Base-by-base conservation (phyloP, 2,329 filamentous ascomycete genomes). In the Xylariaceae sp. region DNA sequence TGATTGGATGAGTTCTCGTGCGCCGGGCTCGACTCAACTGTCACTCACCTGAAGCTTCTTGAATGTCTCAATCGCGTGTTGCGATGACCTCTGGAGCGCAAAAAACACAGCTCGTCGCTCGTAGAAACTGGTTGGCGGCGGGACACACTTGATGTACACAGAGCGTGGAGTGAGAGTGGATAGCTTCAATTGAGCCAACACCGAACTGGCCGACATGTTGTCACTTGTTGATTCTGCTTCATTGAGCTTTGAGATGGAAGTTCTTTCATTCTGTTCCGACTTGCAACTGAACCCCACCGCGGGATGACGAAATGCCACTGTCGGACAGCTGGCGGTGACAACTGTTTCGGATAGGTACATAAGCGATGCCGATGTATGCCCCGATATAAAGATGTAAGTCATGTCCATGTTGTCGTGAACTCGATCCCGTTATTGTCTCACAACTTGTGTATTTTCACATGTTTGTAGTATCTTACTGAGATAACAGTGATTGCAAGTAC, bases 71-170 rank as follows among this genome's bases (percentile, higher is more conserved):
- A 84, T 75, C 1, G 73, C 71, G 50, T 67, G 61, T 34, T 61
- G 56, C 47, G 68, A 62, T 13, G 61, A 34, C 34, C 58, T 64
- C 57, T 82, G 77, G 18, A 85, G 72, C 34, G 78, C 75, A 49
- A 78, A 77, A 39, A 85, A 72, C 17, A 85, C 75, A 6, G 81
- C 81, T 23, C 82, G 80, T 5, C 82, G 79, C 71, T 85, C 81
- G 35, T 76, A 74, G 64, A 85, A 78, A 51, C 64, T 80, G n/a
- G 73, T 66, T 9, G 83, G 82, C 10, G 76, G 67, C 11, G 82
- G 83, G n/a, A 72, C 69, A 17, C 84, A 82, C 44, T 75, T 76
- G 62, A 85, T 66, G 60, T 79, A 79, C 37, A 85, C 57, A 6
- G 71, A 69, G n/a, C 71, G 68, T 7, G 70, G 66, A 48, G 58